Percentiles rank a stretch among this genome's conserved stretches.
phyloP scores from a whole-genome alignment of 768 basidiomycete genomes.

The Lentinus brumalis region DNA sequence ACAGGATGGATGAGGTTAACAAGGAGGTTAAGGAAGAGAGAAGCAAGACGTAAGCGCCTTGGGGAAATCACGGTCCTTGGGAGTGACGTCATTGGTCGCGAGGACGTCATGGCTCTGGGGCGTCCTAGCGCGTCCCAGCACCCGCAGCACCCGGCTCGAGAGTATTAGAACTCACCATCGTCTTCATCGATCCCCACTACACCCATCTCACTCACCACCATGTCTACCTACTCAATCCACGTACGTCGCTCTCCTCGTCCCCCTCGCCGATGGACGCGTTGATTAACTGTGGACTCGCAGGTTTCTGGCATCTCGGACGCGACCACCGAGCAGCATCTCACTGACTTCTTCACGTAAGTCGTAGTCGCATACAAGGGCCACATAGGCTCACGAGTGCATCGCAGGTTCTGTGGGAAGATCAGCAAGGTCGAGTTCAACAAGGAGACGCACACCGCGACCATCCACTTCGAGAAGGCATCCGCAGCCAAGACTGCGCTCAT shows the following conservation, averaged over 20 bases:
- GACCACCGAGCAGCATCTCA: conserved; percentile 68
- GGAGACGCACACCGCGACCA: conserved; percentile 54
- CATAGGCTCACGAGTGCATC: not conserved
- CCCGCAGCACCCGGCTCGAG: not conserved
- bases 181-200: conserved; percentile 1
- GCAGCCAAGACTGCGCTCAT: conserved; percentile 88
- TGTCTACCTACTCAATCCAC: conserved; percentile 26
- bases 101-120: not conserved
- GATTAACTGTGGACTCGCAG: conserved; percentile 36
- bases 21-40: too few species aligned
- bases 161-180: not conserved
- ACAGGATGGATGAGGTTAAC: too few species aligned
- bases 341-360: conserved; percentile 80
- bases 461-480: conserved; percentile 82
- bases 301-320: conserved; percentile 69
- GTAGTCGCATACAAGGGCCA: not conserved
- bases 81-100: conserved; percentile 2
- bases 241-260: conserved; percentile 4
- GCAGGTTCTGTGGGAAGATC: conserved; percentile 91
- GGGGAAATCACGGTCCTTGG: not conserved
- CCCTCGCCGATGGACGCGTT: not conserved
- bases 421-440: conserved; percentile 58
- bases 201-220: conserved; percentile 6
- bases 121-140: not conserved
- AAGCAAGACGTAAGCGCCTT: too few species aligned